Evolutionary conservation across 2,329 filamentous ascomycete species (phyloP), one percentile per base, ranked within the genome.

Genomic region (Graphilbum sp.): DNA sequence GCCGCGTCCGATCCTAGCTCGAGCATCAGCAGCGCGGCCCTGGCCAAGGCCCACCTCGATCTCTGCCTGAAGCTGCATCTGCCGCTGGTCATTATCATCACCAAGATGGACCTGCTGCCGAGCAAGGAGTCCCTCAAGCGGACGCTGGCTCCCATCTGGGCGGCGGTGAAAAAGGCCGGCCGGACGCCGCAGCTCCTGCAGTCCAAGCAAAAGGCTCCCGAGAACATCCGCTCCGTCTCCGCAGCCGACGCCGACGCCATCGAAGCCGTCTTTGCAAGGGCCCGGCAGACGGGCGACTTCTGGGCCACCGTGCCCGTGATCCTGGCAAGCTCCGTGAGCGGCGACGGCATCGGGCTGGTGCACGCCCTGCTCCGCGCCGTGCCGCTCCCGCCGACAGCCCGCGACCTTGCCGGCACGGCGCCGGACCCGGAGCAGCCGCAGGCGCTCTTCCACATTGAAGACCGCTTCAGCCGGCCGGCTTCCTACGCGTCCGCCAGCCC

Each of bases 381-480:
- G 31, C 87, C 87, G 0, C 64, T 88, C 18, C 78, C 79, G 1
- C 67, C 68, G 8, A 70, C 66, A 2, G 52, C 67, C 1, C 60
- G 62, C 36, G 70, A 75, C 46, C 71, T 66, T 43, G 57, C 67
- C n/a, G 67, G 68, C 1, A 60, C 61, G 32, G 62, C 61, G 2
- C 51, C 74, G 38, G 74, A 75, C 41, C 72, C 72, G 1, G 66
- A 75, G 41, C 67, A 72, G 39, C 71, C 75, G 2, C 61, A 63
- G 5, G 71, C 71, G 25, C 60, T 95, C 2, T 96, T 96, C 50
- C 82, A 95, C 51, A 72, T 96, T 19, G 88, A 96, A 52, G 88
- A 95, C 48, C 75, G 86, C 1, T 96, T 93, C 54, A 81, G 72
- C 41, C 69, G 87, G 13, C 72, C 79, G 1, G 69, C 71, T 1